Evolutionary conservation across 148 eudicot species (phyloP), one percentile per base, ranked within the genome.

Genomic region (Persicaria maculosa): DNA sequence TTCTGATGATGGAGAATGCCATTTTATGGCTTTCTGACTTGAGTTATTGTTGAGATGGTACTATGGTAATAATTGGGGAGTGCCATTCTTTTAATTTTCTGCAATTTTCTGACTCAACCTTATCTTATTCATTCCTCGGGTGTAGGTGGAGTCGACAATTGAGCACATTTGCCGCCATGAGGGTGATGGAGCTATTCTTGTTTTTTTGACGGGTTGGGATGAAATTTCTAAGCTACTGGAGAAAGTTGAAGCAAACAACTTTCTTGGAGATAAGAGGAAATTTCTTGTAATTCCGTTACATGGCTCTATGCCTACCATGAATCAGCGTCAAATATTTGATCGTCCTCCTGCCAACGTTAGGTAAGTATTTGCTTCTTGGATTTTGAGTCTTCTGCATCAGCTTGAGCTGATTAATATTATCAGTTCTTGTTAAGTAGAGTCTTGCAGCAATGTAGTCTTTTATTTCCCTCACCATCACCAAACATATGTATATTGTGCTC

Each of bases 151-250:
- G 74, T 86, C 97, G 81, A 82, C 97, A 36, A 82, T 95, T 50
- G 97, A 95, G 81, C 74, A 90, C 79, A 90, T 92, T 47, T 95
- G 97, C 80, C 87, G 93, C 75, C 80, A 87, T 79, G 92, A 90
- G 79, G 88, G 85, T 81, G 82, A 86, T 61, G 98, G 98, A 62
- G 98, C 98, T 70, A 80, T 95, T 74, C 93, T 95, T 80, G 96
- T 95, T 45, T 95, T 95, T 80, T 96, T 95, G 71, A 87, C 98
- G 67, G 98, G 98, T 40, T 95, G 98, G 98, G 96, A 95, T 85
- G 98, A 95, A 73, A 95, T 95, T 69, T 92, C 98, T 43, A 95
- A 95, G 90, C 80, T 95, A 73, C 86, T 81, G 75, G 97, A 92
- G 75, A 86, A 75, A 80, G 48, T 95, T 59, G 88, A 84, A 81